phyloP scores from a whole-genome alignment of 352 stramenopile genomes.

The Phytophthora sojae region DNA sequence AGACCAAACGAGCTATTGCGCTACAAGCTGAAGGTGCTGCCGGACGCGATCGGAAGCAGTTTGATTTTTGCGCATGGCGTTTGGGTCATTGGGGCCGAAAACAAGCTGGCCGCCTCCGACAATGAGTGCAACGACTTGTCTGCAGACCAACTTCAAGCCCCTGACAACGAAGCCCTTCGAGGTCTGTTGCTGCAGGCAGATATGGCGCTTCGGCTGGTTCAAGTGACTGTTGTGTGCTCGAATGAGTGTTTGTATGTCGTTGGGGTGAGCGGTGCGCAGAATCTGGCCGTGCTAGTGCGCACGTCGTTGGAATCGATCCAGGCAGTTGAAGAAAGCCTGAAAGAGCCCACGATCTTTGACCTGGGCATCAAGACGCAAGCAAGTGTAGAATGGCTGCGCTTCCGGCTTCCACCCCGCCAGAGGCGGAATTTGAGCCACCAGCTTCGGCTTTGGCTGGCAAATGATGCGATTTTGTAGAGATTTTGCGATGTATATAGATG shows the following conservation, averaged over 20 bases:
- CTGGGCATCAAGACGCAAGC: conserved; percentile 50
- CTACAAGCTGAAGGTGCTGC: conserved; percentile 82
- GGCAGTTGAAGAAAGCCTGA: conserved; percentile 75
- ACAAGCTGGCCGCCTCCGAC: conserved; percentile 23
- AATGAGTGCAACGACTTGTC: conserved; percentile 41
- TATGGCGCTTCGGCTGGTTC: conserved; percentile 29
- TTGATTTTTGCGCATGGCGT: conserved; percentile 74
- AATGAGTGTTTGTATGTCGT: conserved; percentile 65
- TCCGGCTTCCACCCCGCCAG: conserved; percentile 61
- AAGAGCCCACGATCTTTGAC: conserved; percentile 67
- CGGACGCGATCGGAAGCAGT: conserved; percentile 49
- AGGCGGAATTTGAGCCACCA: conserved; percentile 70
- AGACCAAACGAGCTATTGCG: conserved; percentile 74
- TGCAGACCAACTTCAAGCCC: conserved; percentile 20
- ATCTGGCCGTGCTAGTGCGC: conserved; percentile 55
- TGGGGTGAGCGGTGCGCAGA: conserved; percentile 44
- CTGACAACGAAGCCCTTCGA: conserved; percentile 38
- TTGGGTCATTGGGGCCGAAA: conserved; percentile 54
- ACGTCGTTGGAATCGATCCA: conserved; percentile 59
- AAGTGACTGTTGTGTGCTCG: conserved; percentile 62
- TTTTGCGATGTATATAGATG: not conserved
- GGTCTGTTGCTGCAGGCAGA: conserved; percentile 49
- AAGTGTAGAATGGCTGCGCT: conserved; percentile 62
- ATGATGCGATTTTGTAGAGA: conserved; percentile 32
- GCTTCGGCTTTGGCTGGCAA: conserved; percentile 59